Base-by-base conservation (phyloP, 2,329 filamentous ascomycete species). In the Aspergillus sp. region DNA sequence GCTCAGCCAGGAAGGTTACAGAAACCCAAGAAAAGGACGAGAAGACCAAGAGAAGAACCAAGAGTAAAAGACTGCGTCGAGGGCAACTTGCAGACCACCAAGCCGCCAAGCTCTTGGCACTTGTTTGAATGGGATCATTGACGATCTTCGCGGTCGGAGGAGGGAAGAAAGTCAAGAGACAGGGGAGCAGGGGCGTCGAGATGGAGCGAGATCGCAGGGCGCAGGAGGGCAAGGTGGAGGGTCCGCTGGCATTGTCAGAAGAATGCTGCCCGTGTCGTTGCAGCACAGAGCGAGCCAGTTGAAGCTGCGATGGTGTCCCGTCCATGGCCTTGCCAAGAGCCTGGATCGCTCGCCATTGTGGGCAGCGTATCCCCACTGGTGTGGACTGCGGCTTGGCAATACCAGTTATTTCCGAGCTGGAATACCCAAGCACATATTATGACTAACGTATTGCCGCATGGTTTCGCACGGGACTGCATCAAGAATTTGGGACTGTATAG, bases 61-160 rank as follows among this genome's bases (percentile, higher is more conserved):
- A 36, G 34, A 36, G 34, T 58, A 45, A 24, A 15, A 45, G 43
- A 45, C 55, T 59, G 60, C 60, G 63, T 59, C 54, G 51, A 61
- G 53, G 55, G 52, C 42, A 22, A 65, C 36, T 36, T 56, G 57
- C 54, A 64, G 60, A 51, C 54, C 50, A 63, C 65, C 67, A 67
- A 66, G 64, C 61, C 62, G 68, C 69, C 68, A 63, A 70, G 67
- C 57, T 62, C 68, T 71, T 70, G 69, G 68, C 68, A 49, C 56
- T 51, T 62, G 49, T 47, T 59, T 55, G 53, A 41, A 30, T 30
- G 26, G 26, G 26, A 30, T 30, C 26, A 30, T 30, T 30, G 26
- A 30, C 26, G 26, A 30, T 30, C 26, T 30, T 9, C 26, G 26
- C 26, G 18, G 34, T 34, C 26, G 30, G 32, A 48, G 45, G n/a